phyloP scores from a whole-genome alignment of 495 filamentous ascomycete genomes.

The Aspergillus hancockii region DNA sequence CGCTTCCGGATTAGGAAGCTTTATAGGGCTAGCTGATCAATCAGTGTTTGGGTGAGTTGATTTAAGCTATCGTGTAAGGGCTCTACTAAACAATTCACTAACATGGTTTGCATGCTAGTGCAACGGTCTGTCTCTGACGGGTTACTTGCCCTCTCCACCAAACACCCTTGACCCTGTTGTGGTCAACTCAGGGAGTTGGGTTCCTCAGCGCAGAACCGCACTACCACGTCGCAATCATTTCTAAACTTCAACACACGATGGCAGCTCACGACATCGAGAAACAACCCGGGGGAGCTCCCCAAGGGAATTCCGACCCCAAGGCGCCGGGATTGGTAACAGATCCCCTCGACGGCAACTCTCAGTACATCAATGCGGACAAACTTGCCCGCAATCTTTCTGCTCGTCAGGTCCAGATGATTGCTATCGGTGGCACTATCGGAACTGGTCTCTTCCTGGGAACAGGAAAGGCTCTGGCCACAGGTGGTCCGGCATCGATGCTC shows the following conservation, averaged over 20 bases:
- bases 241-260: constrained; percentile 1
- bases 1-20: background rate
- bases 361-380: constrained; percentile 30
- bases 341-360: constrained; percentile 10
- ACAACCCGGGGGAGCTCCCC: constrained; percentile 6
- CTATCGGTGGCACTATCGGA: constrained; percentile 64
- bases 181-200: background rate
- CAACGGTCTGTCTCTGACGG: background rate
- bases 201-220: background rate
- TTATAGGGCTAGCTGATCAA: constrained; percentile 7
- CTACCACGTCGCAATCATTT: background rate
- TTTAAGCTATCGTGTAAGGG: background rate
- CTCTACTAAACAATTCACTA: background rate
- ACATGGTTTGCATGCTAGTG: background rate
- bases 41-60: background rate
- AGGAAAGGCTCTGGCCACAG: constrained; percentile 57
- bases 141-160: background rate
- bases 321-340: constrained; percentile 8
- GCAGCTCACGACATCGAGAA: constrained; percentile 30
- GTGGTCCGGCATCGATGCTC: constrained; percentile 64
- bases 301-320: constrained; percentile 14
- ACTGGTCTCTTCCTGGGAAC: constrained; percentile 67
- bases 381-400: constrained; percentile 40
- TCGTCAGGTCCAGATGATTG: constrained; percentile 63
- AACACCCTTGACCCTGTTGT: background rate